Conservation (phyloP, 495 filamentous ascomycete genomes). For the Podospora appendiculata region DNA sequence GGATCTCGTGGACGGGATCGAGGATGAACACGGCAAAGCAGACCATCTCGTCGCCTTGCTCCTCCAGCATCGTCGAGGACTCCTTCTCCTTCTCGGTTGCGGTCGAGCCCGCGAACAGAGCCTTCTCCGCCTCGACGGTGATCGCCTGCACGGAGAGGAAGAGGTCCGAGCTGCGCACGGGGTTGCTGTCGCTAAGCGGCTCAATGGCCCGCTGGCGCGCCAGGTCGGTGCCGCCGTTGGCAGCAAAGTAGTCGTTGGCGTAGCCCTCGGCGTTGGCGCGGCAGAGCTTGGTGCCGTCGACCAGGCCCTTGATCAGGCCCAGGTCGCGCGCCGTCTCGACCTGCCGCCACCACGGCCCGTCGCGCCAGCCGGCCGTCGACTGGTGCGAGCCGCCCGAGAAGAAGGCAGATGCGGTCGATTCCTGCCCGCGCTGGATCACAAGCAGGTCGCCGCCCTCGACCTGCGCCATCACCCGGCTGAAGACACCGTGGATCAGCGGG, state of each 20-base stretch:
- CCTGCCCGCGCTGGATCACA: conserved; percentile 87
- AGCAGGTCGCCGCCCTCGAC: conserved; percentile 97
- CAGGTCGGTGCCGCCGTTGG: conserved; percentile 69
- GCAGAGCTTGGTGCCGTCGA: conserved; percentile 84
- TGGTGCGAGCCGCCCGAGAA: conserved; percentile 32
- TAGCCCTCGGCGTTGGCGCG: conserved; percentile 83
- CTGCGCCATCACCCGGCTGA: conserved; percentile 95
- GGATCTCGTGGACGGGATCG: conserved; percentile 87
- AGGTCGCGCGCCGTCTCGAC: conserved; percentile 62
- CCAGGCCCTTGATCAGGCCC: conserved; percentile 69
- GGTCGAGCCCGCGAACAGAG: conserved; percentile 55
- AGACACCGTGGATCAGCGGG: conserved; percentile 85
- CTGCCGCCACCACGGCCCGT: conserved; percentile 94
- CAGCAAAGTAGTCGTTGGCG: conserved; percentile 70
- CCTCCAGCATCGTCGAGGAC: conserved; percentile 36
- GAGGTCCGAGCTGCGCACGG: conserved; percentile 84
- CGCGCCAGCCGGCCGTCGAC: conserved; percentile 62
- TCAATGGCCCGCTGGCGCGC: conserved; percentile 71
- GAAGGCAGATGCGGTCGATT: conserved; percentile 62
- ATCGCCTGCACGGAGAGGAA: conserved; percentile 92
- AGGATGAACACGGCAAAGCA: conserved; percentile 86
- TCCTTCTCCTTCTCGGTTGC: conserved; percentile 45
- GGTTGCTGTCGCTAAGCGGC: conserved; percentile 71
- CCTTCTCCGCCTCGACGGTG: conserved; percentile 47
- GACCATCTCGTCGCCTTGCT: conserved; percentile 47